Percentiles rank a stretch among this genome's conserved stretches.
Conservation (phyloP, 495 filamentous ascomycete species). For the Gamarada debralockiae region DNA sequence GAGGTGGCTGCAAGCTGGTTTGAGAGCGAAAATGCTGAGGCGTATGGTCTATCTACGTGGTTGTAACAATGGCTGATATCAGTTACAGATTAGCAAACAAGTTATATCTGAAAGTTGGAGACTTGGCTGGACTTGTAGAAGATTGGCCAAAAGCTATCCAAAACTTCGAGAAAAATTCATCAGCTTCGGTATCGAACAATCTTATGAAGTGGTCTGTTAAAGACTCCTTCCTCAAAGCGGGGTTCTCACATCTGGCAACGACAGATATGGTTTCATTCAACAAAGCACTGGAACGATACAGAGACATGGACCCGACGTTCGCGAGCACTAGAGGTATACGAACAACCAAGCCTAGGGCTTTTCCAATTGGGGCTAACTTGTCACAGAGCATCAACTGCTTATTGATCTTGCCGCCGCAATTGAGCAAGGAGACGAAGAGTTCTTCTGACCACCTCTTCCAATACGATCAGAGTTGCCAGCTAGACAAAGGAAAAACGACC, state of each 20-base stretch:
- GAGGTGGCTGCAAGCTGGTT: slow-evolving; percentile 83
- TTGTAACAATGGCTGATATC: slow-evolving; percentile 10
- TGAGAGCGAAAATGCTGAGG: slow-evolving; percentile 79
- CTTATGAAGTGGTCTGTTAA: slow-evolving; percentile 92
- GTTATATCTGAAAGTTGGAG: slow-evolving; percentile 81
- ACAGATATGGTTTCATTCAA: slow-evolving; percentile 71
- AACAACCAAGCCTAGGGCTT: too few relatives aligned
- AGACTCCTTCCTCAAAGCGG: slow-evolving; percentile 88
- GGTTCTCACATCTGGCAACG: slow-evolving; percentile 74
- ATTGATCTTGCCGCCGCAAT: slow-evolving; percentile 67
- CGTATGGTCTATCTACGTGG: slow-evolving; percentile 50
- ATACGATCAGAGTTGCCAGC: slow-evolving; percentile 82
- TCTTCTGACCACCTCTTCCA: slow-evolving; percentile 83
- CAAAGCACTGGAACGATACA: slow-evolving; percentile 74
- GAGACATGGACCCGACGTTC: slow-evolving; percentile 77
- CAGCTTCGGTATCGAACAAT: slow-evolving; percentile 66
- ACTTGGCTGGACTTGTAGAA: slow-evolving; percentile 72
- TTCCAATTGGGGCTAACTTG: too few relatives aligned
- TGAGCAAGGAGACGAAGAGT: slow-evolving; percentile 71
- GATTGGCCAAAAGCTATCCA: slow-evolving; percentile 80
- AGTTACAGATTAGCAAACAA: slow-evolving; percentile 95
- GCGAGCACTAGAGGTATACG: slow-evolving; percentile 59
- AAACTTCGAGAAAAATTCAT: slow-evolving; percentile 76
- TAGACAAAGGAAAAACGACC: slow-evolving; percentile 95
- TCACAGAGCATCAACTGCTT: slow-evolving; percentile 79